Evolutionary conservation across 495 filamentous ascomycete genomes (phyloP), one percentile per base, ranked within the genome.

Genomic region (Daldinia caldariorum): DNA sequence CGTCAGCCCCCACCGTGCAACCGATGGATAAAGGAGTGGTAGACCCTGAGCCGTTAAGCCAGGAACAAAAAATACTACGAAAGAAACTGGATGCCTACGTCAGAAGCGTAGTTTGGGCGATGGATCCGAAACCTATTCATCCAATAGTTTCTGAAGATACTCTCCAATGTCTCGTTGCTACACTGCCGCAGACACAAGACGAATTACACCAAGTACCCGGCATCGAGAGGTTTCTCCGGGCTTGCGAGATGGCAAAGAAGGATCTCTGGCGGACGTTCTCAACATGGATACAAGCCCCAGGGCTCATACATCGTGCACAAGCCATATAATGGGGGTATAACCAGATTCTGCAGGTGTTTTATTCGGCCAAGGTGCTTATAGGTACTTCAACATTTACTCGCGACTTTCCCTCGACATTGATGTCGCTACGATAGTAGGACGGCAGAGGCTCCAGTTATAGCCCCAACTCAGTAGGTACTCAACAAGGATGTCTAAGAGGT

Each of bases 91-190:
- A 51, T 14, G 43, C 53, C 26, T 58, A 41, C 20, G 62, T 58
- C 8, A 65, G 38, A 39, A 39, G 54, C 7, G 41, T 65, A 8
- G n/a, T 41, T 3, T 50, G 32, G 16, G 18, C 41, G 18, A 58
- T 58, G 62, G 31, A 39, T 0, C 54, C 43, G 31, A 58, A 58
- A 26, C 62, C 39, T 18, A 31, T 41, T 18, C 31, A 58, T 20
- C 41, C 53, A 12, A 58, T 65, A 49, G 43, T 65, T 18, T 58
- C 62, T 13, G 43, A 41, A 14, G 32, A 65, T 20, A 65, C 62
- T 12, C 41, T 65, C 1, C 43, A 58, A 4, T 39, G 31, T 9
- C 62, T 65, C 29, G 54, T 65, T 5, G 20, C 18, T 7, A 58
- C 54, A 18, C 43, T 51, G 0, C 62, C 62, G 39, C 62, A 56